Evolutionary conservation across 768 basidiomycete genomes (phyloP), one percentile per base, ranked within the genome.

Genomic region (Pleurotus eryngii): DNA sequence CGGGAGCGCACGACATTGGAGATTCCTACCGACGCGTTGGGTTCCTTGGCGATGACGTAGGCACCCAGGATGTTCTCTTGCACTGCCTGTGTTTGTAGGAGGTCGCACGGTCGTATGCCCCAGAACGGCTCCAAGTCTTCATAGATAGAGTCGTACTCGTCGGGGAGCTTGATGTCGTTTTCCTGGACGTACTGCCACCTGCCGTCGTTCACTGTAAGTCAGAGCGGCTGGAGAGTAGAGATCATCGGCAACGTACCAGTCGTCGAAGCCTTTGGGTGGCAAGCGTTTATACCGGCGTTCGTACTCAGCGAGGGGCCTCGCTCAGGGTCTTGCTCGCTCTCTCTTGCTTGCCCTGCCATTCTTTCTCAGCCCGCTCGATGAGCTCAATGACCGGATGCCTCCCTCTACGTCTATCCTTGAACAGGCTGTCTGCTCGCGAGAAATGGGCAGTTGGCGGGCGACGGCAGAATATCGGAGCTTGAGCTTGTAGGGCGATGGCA

Each of bases 221-320:
- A 27, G 27, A 18, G 14, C 6, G 4, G 48, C n/a, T 0, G 14
- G 7, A 46, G 26, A 37, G 83, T 84, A 42, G 46, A 35, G 8
- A 35, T 35, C 30, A 35, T 8, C 15, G 15, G n/a, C n/a, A n/a
- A 70, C 70, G 74, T 77, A 92, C 94, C 94, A 95, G 37, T 80
- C 72, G 65, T 91, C 91, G 63, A 96, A 97, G 0, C 95, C 95
- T 43, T 76, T 76, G 0, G 95, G 94, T 0, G 95, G 95, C 39
- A 80, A 72, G 46, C 90, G 79, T 20, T 74, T 76, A 69, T 95
- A 95, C 63, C 93, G 76, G 40, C 80, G 76, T 54, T 77, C 77
- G 71, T 98, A 97, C 70, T 94, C 92, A 11, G 70, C 68, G 0
- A 87, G n/a, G 89, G 1, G 94, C 95, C 55, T 87, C 77, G 27